Base-by-base conservation (phyloP, 306 rosid species). In the Sicyos edulis region DNA sequence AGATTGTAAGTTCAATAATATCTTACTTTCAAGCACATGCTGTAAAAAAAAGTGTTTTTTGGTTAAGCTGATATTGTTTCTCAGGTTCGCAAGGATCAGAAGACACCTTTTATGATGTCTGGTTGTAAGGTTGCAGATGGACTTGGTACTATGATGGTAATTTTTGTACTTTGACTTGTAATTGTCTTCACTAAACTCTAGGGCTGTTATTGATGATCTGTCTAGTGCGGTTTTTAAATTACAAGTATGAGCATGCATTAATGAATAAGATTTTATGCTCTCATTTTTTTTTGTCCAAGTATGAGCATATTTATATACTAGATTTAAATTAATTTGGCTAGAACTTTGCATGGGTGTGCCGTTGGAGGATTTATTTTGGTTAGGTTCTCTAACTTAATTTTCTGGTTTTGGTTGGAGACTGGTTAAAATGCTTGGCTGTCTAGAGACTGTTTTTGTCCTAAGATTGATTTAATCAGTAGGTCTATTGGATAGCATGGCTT, bases 81-180 rank as follows among this genome's bases (percentile, higher is more conserved):
- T 80, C 89, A 93, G 99, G 91, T 91, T 83, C 89, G 77, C 76
- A 93, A 93, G 84, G 92, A 87, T 78, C 91, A 87, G 42, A 91
- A 83, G 79, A 42, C 85, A 68, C 99, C 99, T 22, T 93, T 93
- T 83, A 76, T 93, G 79, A 93, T 93, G 97, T 87, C 99, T 82
- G 99, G 99, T 65, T 93, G 99, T 83, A 93, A 93, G 80, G 89
- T 93, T 69, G 99, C 99, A 60, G 99, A 93, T 82, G 99, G 99
- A 76, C 86, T 87, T 83, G 99, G 97, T 74, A 75, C 88, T 63
- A 86, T 93, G 97, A 86, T 93, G 99, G 99, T 93, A 91, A 73
- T 24, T 49, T 50, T 56, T 16, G 16, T 37, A 29, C 55, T 24
- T 40, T 49, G 51, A 16, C 20, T 34, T 77, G 62, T 42, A 26